These are phyloP conservation scores for Flaveria trinervia DNA, from an alignment of 129 eudicot species.

Conservation along the genomic window DNA sequence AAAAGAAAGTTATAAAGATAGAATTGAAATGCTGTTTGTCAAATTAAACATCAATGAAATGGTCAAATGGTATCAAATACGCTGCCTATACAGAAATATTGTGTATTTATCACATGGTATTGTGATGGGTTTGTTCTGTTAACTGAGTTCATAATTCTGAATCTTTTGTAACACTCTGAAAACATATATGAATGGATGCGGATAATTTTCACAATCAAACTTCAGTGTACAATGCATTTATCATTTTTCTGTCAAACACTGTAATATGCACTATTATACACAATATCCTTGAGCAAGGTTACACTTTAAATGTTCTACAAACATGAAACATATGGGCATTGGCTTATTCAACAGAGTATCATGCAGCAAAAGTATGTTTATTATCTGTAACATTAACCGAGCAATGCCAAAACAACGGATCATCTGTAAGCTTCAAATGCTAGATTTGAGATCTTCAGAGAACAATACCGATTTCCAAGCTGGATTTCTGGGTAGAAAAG, in stretches of 20 bases:
- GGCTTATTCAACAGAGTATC: slow-evolving; percentile 10
- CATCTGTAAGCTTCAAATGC: slow-evolving; percentile 46
- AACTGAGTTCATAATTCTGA: no score
- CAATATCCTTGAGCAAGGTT: neutral
- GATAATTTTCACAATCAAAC: neutral
- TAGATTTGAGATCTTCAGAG: slow-evolving; percentile 64
- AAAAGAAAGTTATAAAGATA: no score
- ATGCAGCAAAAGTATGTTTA: neutral
- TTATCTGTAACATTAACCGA: slow-evolving; percentile 9
- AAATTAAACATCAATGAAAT: no score
- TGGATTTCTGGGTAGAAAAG: slow-evolving; percentile 79
- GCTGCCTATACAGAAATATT: no score
- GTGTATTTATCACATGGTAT: no score
- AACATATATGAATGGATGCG: neutral
- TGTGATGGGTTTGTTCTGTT: no score
- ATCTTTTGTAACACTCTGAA: no score
- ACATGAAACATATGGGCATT: slow-evolving; percentile 21
- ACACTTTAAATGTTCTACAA: slow-evolving; percentile 14
- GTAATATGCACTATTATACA: neutral
- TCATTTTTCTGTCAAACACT: neutral
- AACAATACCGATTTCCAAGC: slow-evolving; percentile 64
- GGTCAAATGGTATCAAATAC: no score
- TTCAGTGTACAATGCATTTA: neutral
- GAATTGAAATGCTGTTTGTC: no score
- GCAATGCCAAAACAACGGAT: slow-evolving; percentile 8